phyloP scores from a whole-genome alignment of 768 basidiomycete genomes.

The Phylloporus sp. region DNA sequence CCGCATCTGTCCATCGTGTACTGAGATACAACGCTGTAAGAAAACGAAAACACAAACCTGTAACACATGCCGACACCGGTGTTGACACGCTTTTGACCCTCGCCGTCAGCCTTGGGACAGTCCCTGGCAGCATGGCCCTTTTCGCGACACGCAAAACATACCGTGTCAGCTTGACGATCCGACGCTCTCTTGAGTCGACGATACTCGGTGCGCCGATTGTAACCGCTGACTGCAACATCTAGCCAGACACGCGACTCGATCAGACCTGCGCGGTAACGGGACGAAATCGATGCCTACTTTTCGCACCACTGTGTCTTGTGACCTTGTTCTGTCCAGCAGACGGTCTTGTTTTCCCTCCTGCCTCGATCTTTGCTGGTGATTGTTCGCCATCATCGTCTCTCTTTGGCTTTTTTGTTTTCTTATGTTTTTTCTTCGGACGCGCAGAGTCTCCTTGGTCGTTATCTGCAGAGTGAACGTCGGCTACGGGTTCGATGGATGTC shows the following conservation, averaged over 20 bases:
- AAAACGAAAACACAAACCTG: conserved; percentile 48
- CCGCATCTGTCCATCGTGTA: conserved; percentile 57
- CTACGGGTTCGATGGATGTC: neutral
- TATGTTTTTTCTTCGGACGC: conserved; percentile 56
- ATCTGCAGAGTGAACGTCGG: neutral
- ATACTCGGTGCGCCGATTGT: conserved; percentile 42
- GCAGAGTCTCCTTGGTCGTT: conserved; percentile 9
- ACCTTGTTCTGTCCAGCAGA: conserved; percentile 22
- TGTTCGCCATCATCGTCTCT: conserved; percentile 4
- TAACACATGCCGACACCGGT: conserved; percentile 58
- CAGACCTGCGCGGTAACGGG: conserved; percentile 3
- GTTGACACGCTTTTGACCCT: conserved; percentile 23
- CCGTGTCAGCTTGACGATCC: conserved; percentile 52
- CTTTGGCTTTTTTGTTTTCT: conserved; percentile 45
- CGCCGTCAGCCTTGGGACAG: conserved; percentile 49
- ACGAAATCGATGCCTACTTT: conserved; percentile 13
- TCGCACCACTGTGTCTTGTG: conserved; percentile 27
- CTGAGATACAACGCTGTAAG: neutral
- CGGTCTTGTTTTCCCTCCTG: conserved; percentile 18
- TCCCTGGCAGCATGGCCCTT: conserved; percentile 80
- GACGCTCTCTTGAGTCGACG: conserved; percentile 62
- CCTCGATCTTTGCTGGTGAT: conserved; percentile 4
- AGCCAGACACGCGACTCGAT: conserved; percentile 25
- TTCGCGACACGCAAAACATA: conserved; percentile 83
- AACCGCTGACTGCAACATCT: conserved; percentile 20